phyloP scores from a whole-genome alignment of 1,284 basidiomycete genomes.

The Leccinum angustisporum region DNA sequence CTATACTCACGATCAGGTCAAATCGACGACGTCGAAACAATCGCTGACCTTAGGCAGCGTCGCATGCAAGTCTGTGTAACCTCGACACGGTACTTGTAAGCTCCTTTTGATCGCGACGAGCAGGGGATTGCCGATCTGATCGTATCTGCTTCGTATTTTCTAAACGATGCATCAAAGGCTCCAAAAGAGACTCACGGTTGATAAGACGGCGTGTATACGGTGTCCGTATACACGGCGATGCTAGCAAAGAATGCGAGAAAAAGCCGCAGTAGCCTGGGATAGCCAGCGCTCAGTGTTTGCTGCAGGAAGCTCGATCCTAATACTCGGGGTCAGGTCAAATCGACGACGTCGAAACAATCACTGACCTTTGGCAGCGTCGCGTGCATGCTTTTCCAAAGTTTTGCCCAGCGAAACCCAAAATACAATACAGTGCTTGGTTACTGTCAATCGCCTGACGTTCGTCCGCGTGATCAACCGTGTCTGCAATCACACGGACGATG shows the following conservation, averaged over 20 bases:
- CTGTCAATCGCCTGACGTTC: slow-evolving; percentile 71
- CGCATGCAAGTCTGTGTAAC: no score
- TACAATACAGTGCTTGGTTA: slow-evolving; percentile 83
- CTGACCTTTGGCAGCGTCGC: slow-evolving; percentile 73
- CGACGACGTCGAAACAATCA: background rate
- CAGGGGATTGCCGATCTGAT: no score
- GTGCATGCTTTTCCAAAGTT: slow-evolving; percentile 77
- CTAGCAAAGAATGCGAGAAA: slow-evolving; percentile 97
- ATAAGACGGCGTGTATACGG: slow-evolving; percentile 76
- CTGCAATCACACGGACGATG: background rate
- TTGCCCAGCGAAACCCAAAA: slow-evolving; percentile 88
- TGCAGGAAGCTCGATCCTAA: slow-evolving; percentile 82
- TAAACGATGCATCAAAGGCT: no score
- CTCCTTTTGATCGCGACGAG: no score
- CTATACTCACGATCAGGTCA: slow-evolving; percentile 37
- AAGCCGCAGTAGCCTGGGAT: slow-evolving; percentile 82
- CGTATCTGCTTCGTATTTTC: no score
- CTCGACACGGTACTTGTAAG: no score
- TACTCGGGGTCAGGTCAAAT: slow-evolving; percentile 1
- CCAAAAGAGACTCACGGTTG: slow-evolving; percentile 64
- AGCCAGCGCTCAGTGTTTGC: slow-evolving; percentile 82
- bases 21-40: background rate
- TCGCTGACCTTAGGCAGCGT: slow-evolving; percentile 67
- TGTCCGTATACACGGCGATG: slow-evolving; percentile 93
- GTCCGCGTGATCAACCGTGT: slow-evolving; percentile 7